Conservation (phyloP, 2,329 filamentous ascomycete genomes). For the Botrytis squamosa region DNA sequence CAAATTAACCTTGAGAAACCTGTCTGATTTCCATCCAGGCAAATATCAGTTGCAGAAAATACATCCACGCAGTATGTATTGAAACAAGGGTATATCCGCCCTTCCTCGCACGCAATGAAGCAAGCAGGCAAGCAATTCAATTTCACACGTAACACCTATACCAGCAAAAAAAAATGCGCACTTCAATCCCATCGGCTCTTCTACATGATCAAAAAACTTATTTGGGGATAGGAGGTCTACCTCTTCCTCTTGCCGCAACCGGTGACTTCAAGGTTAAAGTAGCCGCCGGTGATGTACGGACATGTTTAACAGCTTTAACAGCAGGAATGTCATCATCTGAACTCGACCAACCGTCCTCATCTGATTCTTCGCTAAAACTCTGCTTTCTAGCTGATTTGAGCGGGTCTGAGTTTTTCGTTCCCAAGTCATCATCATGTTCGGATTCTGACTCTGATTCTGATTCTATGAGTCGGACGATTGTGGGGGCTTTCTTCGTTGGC, state of each 20-base stretch:
- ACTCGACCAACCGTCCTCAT: slow-evolving; percentile 14
- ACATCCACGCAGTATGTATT: neutral
- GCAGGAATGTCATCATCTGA: slow-evolving; percentile 18
- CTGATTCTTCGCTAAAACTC: slow-evolving; percentile 9
- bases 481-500: slow-evolving; percentile 29
- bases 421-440: slow-evolving; percentile 8
- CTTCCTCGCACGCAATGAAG: neutral
- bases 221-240: neutral
- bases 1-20: neutral
- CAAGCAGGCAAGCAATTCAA: neutral
- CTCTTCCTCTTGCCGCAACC: neutral
- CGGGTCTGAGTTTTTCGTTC: neutral
- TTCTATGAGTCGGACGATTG: slow-evolving; percentile 34
- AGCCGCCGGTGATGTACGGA: neutral
- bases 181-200: neutral
- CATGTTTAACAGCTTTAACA: neutral
- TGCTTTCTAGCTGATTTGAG: neutral
- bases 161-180: neutral
- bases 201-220: neutral
- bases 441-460: slow-evolving; percentile 19
- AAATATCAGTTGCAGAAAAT: neutral
- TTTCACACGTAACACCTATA: neutral
- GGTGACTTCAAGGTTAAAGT: neutral
- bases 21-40: neutral
- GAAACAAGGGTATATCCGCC: neutral